Base-by-base conservation (phyloP, 257 asterid species). In the Rauvolfia tetraphylla region DNA sequence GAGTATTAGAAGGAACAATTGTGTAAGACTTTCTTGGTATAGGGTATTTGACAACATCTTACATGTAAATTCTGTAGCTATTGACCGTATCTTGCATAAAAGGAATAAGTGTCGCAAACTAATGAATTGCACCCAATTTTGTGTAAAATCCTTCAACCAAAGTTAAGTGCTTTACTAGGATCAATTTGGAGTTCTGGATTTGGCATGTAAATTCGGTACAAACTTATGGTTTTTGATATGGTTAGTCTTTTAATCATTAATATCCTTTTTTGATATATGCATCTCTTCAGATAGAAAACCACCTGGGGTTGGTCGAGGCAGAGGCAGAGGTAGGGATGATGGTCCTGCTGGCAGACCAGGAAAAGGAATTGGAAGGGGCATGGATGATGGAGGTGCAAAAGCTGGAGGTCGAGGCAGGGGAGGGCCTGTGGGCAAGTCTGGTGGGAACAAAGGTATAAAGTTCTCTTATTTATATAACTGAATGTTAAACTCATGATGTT, bases 261-360 rank as follows among this genome's bases (percentile, higher is more conserved):
- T 69, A 54, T 69, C 7, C 39, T 53, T 34, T 9, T 51, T 61
- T 67, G 73, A 56, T 61, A 46, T 70, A 44, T 76, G 38, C 51
- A 13, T 67, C 29, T 78, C 59, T 73, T 34, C 89, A 87, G 89
- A 89, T 77, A 82, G 90, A 80, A 89, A 80, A 65, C 95, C 91
- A 61, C 92, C 90, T 56, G 90, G 90, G 29, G 88, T 85, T 48
- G 90, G 92, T 25, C 88, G 92, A 67, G 95, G 95, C 73, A 88
- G 90, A 70, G 95, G 95, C 76, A 86, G 92, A 86, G 92, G 89
- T 73, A 84, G 89, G 70, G 90, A 89, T 66, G 90, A 87, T 33
- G 74, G 72, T 72, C 73, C 79, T 77, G 80, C 80, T 79, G 89
- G 87, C 31, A 81, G 86, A 78, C 84, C 79, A 57, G 71, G 85